A percentile compares a stretch with the other conserved stretches of the same genome.
phyloP scores from a whole-genome alignment of 352 stramenopile species.

The Pythium periplocum region DNA sequence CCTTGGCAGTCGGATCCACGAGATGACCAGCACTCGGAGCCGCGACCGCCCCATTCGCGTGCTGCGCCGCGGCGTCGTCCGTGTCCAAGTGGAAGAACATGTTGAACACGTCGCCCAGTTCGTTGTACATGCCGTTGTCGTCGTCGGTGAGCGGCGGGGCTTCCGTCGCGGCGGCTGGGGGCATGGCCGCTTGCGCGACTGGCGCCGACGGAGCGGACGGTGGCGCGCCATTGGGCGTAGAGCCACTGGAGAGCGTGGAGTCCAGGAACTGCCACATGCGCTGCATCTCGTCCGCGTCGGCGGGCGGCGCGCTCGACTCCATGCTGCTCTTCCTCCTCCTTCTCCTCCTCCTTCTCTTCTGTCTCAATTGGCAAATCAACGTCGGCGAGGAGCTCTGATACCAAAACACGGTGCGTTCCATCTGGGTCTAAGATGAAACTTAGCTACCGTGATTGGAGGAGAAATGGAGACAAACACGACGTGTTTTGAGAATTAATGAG shows the following conservation, averaged over 20 bases:
- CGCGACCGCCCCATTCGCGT: not conserved
- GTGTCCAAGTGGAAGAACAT: slow-evolving; percentile 70
- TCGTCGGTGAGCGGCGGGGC: slow-evolving; percentile 31
- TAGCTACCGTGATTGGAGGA: too few species aligned
- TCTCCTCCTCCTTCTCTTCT: too few species aligned
- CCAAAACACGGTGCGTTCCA: too few species aligned
- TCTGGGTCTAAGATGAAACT: too few species aligned
- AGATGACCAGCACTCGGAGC: not conserved
- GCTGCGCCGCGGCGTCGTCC: slow-evolving; percentile 14
- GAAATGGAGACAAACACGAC: too few species aligned
- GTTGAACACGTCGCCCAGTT: slow-evolving; percentile 66
- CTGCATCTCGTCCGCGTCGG: slow-evolving; percentile 43
- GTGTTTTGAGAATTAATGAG: too few species aligned
- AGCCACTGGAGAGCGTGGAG: slow-evolving; percentile 24
- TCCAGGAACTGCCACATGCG: slow-evolving; percentile 62
- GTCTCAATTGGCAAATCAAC: too few species aligned
- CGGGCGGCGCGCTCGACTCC: too few species aligned
- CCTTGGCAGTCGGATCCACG: slow-evolving; percentile 19
- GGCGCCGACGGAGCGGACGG: not conserved
- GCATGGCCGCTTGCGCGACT: not conserved
- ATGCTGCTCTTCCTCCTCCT: too few species aligned
- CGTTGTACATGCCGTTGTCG: slow-evolving; percentile 50
- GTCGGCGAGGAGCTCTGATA: too few species aligned
- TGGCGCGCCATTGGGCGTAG: slow-evolving; percentile 21
- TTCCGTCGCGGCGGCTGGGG: slow-evolving; percentile 17